Conservation (phyloP, 129 eudicot species). For the Erigeron canadensis region DNA sequence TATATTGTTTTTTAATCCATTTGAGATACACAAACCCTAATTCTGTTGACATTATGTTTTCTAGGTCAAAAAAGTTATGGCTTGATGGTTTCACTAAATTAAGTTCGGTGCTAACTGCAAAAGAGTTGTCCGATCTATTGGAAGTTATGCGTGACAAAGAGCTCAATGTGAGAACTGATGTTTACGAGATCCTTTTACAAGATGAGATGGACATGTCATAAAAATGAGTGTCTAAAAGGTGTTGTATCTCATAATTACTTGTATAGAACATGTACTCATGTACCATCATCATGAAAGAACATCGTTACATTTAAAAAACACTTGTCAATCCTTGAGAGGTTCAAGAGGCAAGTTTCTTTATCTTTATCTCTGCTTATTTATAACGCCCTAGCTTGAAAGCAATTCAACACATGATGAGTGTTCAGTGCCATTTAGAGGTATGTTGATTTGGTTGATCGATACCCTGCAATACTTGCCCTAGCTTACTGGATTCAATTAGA, state of each 20-base stretch:
- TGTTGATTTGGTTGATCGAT: too few relatives aligned
- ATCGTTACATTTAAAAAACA: too few relatives aligned
- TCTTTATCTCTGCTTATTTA: too few relatives aligned
- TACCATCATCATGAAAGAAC: too few relatives aligned
- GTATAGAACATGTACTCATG: not conserved
- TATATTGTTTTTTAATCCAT: too few relatives aligned
- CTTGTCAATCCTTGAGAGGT: too few relatives aligned
- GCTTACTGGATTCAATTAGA: too few relatives aligned
- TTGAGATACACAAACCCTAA: not conserved
- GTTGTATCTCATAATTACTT: not conserved
- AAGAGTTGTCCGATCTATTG: slow-evolving; percentile 89
- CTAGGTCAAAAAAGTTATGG: slow-evolving; percentile 92
- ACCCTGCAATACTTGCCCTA: too few relatives aligned
- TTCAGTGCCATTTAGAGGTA: too few relatives aligned
- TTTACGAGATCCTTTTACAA: slow-evolving; percentile 83
- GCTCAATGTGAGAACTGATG: slow-evolving; percentile 85
- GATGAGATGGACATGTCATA: slow-evolving; percentile 53
- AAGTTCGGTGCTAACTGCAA: slow-evolving; percentile 51
- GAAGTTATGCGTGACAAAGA: slow-evolving; percentile 98
- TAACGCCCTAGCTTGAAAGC: too few relatives aligned
- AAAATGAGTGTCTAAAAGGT: not conserved
- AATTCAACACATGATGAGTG: too few relatives aligned
- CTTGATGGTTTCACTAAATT: slow-evolving; percentile 82
- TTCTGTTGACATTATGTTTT: not conserved
- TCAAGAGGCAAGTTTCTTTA: too few relatives aligned